Evolutionary conservation across 1,284 basidiomycete genomes (phyloP).

Genomic region (Ceratobasidium sp.): DNA sequence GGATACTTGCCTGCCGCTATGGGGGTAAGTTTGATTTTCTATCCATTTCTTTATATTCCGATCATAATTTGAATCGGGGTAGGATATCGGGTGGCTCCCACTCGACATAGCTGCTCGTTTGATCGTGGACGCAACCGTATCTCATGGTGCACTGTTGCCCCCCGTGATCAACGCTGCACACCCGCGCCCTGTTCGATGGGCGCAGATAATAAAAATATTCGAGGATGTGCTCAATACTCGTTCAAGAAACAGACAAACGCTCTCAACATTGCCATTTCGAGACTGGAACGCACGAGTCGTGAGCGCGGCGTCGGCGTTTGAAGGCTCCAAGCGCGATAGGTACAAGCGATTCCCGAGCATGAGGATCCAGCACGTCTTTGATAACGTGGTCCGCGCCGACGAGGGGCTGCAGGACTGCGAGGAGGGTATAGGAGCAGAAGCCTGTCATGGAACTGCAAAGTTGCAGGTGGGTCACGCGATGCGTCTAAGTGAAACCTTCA

Average conservation of each 20-base stretch:
- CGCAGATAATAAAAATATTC: conserved; percentile 50
- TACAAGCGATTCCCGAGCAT: conserved; percentile 6
- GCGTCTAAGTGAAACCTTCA: background rate
- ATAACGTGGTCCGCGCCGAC: background rate
- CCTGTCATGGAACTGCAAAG: no score
- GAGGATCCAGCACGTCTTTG: conserved; percentile 4
- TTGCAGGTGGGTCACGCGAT: no score
- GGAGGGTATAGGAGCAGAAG: no score
- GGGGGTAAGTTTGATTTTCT: conserved; percentile 1
- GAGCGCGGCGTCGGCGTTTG: background rate
- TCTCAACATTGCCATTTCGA: background rate
- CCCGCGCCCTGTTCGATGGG: conserved; percentile 53
- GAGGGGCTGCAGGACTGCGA: background rate
- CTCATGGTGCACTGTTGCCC: conserved; percentile 4
- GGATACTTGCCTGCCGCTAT: background rate
- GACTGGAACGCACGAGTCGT: conserved; percentile 15
- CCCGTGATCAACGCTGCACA: conserved; percentile 53
- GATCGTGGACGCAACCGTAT: conserved; percentile 52
- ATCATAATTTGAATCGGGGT: background rate
- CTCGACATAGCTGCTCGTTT: conserved; percentile 55
- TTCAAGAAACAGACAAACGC: no score
- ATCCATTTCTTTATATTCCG: background rate
- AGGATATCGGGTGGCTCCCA: conserved; percentile 55
- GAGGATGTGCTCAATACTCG: conserved; percentile 48
- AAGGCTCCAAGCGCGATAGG: background rate